A percentile compares a stretch with the other conserved stretches of the same genome.
These are phyloP conservation scores for Nemania abortiva DNA, from an alignment of 2,329 filamentous ascomycete species.

Conservation along the genomic window DNA sequence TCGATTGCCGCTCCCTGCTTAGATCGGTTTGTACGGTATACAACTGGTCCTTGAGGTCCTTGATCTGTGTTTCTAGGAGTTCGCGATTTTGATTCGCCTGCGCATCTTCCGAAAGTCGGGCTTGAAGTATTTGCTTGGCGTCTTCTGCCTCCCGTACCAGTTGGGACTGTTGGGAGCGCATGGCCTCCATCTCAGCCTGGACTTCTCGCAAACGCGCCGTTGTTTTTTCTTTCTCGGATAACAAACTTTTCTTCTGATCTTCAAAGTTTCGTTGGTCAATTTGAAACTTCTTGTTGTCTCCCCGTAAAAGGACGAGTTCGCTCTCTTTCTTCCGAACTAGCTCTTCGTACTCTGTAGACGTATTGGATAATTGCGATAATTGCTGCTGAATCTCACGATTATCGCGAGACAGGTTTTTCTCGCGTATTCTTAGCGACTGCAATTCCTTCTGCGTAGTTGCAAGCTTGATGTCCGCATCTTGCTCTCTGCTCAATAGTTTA, in stretches of 20 bases:
- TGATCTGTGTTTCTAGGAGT: constrained; percentile 87
- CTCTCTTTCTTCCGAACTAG: constrained; percentile 94
- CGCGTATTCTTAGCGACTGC: constrained; percentile 76
- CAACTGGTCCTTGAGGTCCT: constrained; percentile 86
- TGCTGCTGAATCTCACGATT: constrained; percentile 87
- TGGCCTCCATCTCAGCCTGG: constrained; percentile 87
- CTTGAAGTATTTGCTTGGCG: constrained; percentile 86
- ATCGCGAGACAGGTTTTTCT: constrained; percentile 82
- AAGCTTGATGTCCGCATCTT: constrained; percentile 89
- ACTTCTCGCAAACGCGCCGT: constrained; percentile 82
- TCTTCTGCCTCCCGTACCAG: constrained; percentile 90
- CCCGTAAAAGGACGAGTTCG: constrained; percentile 85
- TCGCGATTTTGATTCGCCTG: constrained; percentile 85
- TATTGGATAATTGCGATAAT: constrained; percentile 86
- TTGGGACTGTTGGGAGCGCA: constrained; percentile 85
- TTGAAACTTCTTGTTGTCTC: constrained; percentile 85
- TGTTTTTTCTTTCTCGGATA: constrained; percentile 82
- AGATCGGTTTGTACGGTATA: constrained; percentile 89
- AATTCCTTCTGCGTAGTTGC: constrained; percentile 83
- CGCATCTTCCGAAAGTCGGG: constrained; percentile 88
- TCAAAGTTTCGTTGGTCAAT: constrained; percentile 83
- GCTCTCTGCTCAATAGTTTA: constrained; percentile 85
- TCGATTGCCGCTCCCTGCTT: constrained; percentile 90
- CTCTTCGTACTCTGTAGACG: constrained; percentile 95
- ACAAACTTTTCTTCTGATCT: constrained; percentile 78